Percentiles rank a stretch among this genome's conserved stretches.
phyloP scores from a whole-genome alignment of 257 asterid genomes.

The Fraxinus quadrangulata region DNA sequence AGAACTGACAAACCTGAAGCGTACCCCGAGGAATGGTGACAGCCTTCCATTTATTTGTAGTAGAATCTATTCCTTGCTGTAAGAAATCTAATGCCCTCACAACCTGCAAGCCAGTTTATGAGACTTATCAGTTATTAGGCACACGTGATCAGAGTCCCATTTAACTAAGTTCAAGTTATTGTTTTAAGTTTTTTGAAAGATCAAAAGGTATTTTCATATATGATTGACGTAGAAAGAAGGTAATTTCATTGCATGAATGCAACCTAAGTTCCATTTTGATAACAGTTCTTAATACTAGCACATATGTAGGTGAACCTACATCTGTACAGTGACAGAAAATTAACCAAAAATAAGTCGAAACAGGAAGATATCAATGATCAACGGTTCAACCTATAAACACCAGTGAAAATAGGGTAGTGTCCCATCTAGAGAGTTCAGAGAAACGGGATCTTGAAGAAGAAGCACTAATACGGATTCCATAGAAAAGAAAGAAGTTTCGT shows the following conservation, averaged over 20 bases:
- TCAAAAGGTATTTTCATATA: background rate
- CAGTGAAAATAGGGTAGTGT: constrained; percentile 6
- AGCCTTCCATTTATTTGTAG: constrained; percentile 67
- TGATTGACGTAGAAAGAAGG: background rate
- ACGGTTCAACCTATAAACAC: background rate
- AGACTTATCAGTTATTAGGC: constrained; percentile 20
- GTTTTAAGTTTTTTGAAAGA: background rate
- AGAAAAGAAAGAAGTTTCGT: background rate
- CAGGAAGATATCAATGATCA: background rate
- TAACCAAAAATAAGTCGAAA: background rate
- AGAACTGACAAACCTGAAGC: constrained; percentile 89
- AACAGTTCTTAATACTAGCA: background rate
- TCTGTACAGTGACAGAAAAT: background rate
- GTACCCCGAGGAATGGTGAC: constrained; percentile 96
- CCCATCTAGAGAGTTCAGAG: constrained; percentile 10
- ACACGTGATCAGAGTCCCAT: background rate
- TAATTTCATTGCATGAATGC: background rate
- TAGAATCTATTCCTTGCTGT: constrained; percentile 68
- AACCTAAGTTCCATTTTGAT: background rate
- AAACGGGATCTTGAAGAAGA: constrained; percentile 15
- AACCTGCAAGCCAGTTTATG: constrained; percentile 61
- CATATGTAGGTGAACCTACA: background rate
- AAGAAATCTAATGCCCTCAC: constrained; percentile 83
- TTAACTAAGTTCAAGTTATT: background rate
- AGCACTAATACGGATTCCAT: constrained; percentile 15